Evolutionary conservation across 2,329 filamentous ascomycete genomes (phyloP).

Genomic region (Alternaria dauci): DNA sequence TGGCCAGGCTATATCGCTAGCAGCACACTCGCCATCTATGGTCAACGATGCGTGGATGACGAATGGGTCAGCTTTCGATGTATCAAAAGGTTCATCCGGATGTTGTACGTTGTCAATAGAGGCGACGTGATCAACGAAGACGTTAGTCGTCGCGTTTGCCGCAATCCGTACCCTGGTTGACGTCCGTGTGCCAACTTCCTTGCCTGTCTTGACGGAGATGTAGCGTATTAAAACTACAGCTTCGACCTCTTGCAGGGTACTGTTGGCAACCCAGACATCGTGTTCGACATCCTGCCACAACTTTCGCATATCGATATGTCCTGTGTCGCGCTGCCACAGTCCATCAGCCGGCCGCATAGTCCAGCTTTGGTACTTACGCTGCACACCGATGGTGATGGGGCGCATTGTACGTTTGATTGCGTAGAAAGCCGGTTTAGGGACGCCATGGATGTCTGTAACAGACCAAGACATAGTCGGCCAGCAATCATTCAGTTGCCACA

Average conservation of each 20-base stretch:
- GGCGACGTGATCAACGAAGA: slow-evolving; percentile 48
- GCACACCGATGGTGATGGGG: slow-evolving; percentile 65
- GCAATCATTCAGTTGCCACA: slow-evolving; percentile 88
- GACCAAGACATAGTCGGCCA: slow-evolving; percentile 84
- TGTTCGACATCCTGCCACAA: slow-evolving; percentile 50
- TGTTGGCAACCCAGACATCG: slow-evolving; percentile 65
- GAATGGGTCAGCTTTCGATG: slow-evolving; percentile 60
- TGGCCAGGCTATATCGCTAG: slow-evolving; percentile 66
- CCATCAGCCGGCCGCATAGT: slow-evolving; percentile 51
- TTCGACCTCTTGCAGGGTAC: slow-evolving; percentile 52
- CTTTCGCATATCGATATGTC: slow-evolving; percentile 35
- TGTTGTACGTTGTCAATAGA: neutral
- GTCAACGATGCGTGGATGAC: slow-evolving; percentile 61
- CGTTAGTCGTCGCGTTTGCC: slow-evolving; percentile 65
- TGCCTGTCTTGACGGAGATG: slow-evolving; percentile 62
- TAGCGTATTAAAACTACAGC: slow-evolving; percentile 61
- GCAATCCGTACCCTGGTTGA: slow-evolving; percentile 56
- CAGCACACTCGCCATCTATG: slow-evolving; percentile 58
- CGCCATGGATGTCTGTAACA: slow-evolving; percentile 78
- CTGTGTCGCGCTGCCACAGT: slow-evolving; percentile 41
- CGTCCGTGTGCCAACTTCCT: slow-evolving; percentile 57
- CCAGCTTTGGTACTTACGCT: slow-evolving; percentile 61
- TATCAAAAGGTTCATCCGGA: slow-evolving; percentile 50
- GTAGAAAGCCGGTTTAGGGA: slow-evolving; percentile 80
- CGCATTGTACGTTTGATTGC: slow-evolving; percentile 66